These are phyloP conservation scores for Candida sanyaensis DNA, from an alignment of 1,139 yeast genomes.

Conservation along the genomic window DNA sequence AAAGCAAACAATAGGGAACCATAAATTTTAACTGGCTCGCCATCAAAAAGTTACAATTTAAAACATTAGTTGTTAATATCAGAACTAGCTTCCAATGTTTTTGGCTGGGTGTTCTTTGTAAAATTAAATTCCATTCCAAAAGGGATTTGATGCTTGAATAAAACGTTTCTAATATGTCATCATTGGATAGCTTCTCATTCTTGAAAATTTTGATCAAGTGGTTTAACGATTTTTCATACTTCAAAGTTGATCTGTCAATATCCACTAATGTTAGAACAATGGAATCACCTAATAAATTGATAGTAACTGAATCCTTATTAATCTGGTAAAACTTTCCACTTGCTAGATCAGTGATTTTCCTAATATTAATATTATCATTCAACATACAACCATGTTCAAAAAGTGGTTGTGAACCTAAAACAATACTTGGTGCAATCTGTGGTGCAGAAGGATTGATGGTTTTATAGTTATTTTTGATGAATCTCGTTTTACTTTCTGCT, in stretches of 20 bases:
- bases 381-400: constrained; percentile 14
- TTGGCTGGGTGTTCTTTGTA: constrained; percentile 29
- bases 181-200: constrained; percentile 4
- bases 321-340: constrained; percentile 25
- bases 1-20: constrained; percentile 25
- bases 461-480: constrained; percentile 1
- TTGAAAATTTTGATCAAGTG: constrained; percentile 16
- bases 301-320: constrained; percentile 20
- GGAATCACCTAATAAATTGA: constrained; percentile 20
- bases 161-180: constrained; percentile 14
- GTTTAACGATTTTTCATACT: constrained; percentile 18
- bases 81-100: constrained; percentile 18
- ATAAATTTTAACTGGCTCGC: constrained; percentile 11
- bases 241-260: constrained; percentile 19
- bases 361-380: constrained; percentile 20
- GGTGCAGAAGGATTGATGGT: constrained; percentile 4
- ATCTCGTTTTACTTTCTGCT: constrained; percentile 31
- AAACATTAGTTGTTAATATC: constrained; percentile 2
- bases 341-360: constrained; percentile 21
- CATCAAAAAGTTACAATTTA: constrained; percentile 2
- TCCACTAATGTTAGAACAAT: constrained; percentile 30
- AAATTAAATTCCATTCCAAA: constrained; percentile 34
- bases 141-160: constrained; percentile 24
- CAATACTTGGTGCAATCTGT: neutral
- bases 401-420: constrained; percentile 8